Evolutionary conservation across 2,329 filamentous ascomycete genomes (phyloP), one percentile per base, ranked within the genome.

Genomic region (Davidsoniella eucalypti): DNA sequence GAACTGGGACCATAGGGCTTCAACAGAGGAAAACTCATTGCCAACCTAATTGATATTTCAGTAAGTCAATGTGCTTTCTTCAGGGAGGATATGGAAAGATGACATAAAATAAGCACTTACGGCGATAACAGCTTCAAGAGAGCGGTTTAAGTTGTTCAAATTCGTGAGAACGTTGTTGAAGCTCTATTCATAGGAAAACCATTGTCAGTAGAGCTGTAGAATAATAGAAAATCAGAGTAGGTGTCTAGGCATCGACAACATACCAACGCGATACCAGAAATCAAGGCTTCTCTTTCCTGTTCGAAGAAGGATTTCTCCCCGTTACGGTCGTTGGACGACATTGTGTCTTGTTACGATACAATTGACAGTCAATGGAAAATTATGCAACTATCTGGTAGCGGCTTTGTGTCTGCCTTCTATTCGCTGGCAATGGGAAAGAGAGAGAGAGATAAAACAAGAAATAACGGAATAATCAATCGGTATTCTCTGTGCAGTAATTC

Each of bases 21-120:
- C 92, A 41, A 98, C 92, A 3, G 87, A 88, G n/a, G 84, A 82
- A 66, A 98, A 95, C 61, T 98, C 92, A 65, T 94, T 94, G 37
- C 92, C 92, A 48, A 98, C 81, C 80, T 86, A 40, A 14, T 21
- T 6, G 17, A 23, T 23, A 44, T 21, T 44, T 33, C 2, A 9
- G 50, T 18, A 44, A 25, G 12, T 18, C 14, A 9, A 4, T 7
- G 14, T n/a, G 23, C 41, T 29, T 29, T 29, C 10, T 12, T 12
- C 2, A 5, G 25, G 38, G 49, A 2, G 6, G 16, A 10, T 42
- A n/a, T 18, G 51, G 12, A 43, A 12, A 16, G 17, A 26, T n/a
- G 9, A 21, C n/a, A 17, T 4, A 14, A 21, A 7, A 21, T 2
- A 26, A 29, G 16, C 5, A 66, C 77, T 44, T 69, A 90, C 90